phyloP scores from a whole-genome alignment of 352 stramenopile species.

The Phytophthora cryptogea region DNA sequence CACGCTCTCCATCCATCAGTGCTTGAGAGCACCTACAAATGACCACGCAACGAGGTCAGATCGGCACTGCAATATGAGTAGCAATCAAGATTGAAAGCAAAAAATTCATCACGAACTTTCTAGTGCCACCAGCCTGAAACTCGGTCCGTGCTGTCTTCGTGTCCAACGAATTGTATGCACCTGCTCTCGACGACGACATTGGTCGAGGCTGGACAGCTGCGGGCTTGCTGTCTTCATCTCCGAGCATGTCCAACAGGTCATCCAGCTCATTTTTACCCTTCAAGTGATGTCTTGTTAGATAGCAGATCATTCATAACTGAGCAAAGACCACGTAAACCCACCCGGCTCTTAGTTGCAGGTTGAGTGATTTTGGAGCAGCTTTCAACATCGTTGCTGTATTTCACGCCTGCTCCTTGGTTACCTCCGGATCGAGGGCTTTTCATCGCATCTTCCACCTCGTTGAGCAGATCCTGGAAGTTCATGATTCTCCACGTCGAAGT shows the following conservation, averaged over 20 bases:
- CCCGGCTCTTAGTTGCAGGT: constrained; percentile 18
- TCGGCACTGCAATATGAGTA: background rate
- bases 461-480: constrained; percentile 73
- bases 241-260: constrained; percentile 72
- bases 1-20: constrained; percentile 53
- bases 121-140: constrained; percentile 50
- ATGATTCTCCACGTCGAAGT: constrained; percentile 29
- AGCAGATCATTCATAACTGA: background rate
- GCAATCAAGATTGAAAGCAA: background rate
- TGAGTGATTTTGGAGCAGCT: constrained; percentile 14
- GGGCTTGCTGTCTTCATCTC: constrained; percentile 42
- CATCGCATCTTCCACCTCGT: constrained; percentile 75
- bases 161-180: constrained; percentile 18
- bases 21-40: constrained; percentile 55
- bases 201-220: constrained; percentile 38
- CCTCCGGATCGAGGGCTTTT: constrained; percentile 32
- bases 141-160: constrained; percentile 27
- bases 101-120: constrained; percentile 48
- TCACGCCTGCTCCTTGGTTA: constrained; percentile 9
- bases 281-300: background rate
- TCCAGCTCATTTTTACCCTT: constrained; percentile 65
- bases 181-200: constrained; percentile 20
- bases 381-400: constrained; percentile 12
- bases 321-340: constrained; percentile 1
- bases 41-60: background rate